Base-by-base conservation (phyloP, 768 basidiomycete genomes). In the Lentinula aciculospora region DNA sequence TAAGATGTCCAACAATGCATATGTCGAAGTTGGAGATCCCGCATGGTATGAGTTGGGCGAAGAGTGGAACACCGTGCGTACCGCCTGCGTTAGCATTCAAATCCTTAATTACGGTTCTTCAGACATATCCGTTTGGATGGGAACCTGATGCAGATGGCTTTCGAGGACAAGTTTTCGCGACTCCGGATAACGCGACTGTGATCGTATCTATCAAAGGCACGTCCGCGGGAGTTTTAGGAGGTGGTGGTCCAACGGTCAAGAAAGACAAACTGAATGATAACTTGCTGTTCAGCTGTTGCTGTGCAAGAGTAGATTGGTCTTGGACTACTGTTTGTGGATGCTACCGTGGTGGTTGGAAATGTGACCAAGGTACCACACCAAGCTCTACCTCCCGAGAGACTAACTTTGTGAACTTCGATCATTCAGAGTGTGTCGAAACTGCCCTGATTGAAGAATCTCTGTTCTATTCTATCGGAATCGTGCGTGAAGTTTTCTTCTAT, bases 261-360 rank as follows among this genome's bases (percentile, higher is more conserved):
- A 96, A 94, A 66, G 96, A 98, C 76, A 95, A 89, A 71, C 68
- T 90, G 55, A 98, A 98, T 74, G 94, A 98, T 68, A 98, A 95
- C 63, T 69, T 97, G 5, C 71, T 98, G 58, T 96, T 96, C 70
- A 89, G 86, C 61, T 98, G 96, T 67, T 98, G 96, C 71, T 98
- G 96, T 69, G 96, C 96, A 0, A 75, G 84, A 17, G 81, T 97
- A 28, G 92, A 92, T 66, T 96, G 92, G 85, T 84, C 90, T 17
- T 98, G 96, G 96, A 84, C 88, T 46, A 83, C 92, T 0, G 95
- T 98, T 19, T 98, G 96, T 71, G 90, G 84, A 57, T 98, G 96
- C 69, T 88, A 89, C 70, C 76, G 81, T 53, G 81, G 85, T 8
- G 86, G 86, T 4, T 88, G 85, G 81, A 87, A 86, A 64, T 98